Percentiles rank a stretch among this genome's conserved stretches.
Evolutionary conservation across 208 protist genomes (phyloP).

Genomic region (Lotmaria passim): DNA sequence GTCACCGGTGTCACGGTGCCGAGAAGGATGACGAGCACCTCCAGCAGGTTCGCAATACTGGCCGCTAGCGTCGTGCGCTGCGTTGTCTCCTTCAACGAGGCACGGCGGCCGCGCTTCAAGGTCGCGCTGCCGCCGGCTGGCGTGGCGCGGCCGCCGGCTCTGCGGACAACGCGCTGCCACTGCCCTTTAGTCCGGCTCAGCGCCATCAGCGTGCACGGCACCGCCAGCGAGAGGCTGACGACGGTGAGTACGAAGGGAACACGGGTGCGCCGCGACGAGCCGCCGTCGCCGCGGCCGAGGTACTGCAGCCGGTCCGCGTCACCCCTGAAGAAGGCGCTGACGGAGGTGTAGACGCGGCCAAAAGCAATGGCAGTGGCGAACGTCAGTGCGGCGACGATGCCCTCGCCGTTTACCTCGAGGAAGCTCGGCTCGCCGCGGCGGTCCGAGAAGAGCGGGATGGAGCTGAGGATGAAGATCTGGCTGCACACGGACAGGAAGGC

Average conservation of each 20-base stretch:
- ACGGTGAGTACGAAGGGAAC: slow-evolving; percentile 75
- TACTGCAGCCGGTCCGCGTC: slow-evolving; percentile 21
- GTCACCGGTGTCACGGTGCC: slow-evolving; percentile 45
- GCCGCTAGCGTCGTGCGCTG: slow-evolving; percentile 17
- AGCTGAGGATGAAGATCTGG: slow-evolving; percentile 67
- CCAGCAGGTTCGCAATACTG: slow-evolving; percentile 48
- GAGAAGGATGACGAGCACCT: slow-evolving; percentile 61
- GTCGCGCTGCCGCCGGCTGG: not conserved
- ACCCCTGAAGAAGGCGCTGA: slow-evolving; percentile 40
- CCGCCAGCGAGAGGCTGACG: slow-evolving; percentile 53
- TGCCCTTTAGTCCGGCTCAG: slow-evolving; percentile 63
- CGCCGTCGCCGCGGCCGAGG: slow-evolving; percentile 8
- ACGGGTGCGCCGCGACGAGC: slow-evolving; percentile 28
- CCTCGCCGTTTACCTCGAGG: slow-evolving; percentile 79
- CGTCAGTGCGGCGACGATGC: slow-evolving; percentile 69
- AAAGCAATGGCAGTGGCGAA: slow-evolving; percentile 65
- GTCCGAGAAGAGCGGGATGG: slow-evolving; percentile 65
- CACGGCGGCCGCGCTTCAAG: not conserved
- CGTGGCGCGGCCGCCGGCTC: not conserved
- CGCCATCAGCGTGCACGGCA: slow-evolving; percentile 72
- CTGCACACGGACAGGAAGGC: slow-evolving; percentile 60
- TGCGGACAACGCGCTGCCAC: slow-evolving; percentile 30
- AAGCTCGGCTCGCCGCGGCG: slow-evolving; percentile 43
- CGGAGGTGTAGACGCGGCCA: slow-evolving; percentile 56
- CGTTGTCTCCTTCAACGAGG: not conserved